Evolutionary conservation across 2,329 filamentous ascomycete species (phyloP), one percentile per base, ranked within the genome.

Genomic region (Sclerotinia borealis): DNA sequence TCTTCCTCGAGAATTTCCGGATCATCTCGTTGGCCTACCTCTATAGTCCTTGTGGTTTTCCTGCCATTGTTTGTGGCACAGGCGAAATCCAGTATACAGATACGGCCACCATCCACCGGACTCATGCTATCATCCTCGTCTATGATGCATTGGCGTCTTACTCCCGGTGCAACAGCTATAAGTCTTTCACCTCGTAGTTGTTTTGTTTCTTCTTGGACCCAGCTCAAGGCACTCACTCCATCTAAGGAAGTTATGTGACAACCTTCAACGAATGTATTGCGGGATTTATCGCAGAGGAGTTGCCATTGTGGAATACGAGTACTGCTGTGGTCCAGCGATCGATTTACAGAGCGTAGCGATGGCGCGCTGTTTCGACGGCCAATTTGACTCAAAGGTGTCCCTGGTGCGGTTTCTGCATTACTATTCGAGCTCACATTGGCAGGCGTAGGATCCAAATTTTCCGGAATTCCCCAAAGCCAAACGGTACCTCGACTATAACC

Each of bases 391-490:
- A 64, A 61, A 31, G 73, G 67, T 41, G 70, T 68, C 31, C 68
- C 70, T 52, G 67, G 64, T 59, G 70, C 72, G 37, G 69, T 73
- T 51, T 71, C 71, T 37, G 62, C 48, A 59, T 78, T 75, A 36
- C 69, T 71, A 22, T 67, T 67, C 1, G 68, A 63, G n/a, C 72
- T 71, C 39, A 68, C 66, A 36, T 72, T 72, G 17, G 68, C 64
- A 34, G 83, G 79, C 25, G 83, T 76, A 27, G 86, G 82, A 72
- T 90, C 88, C 25, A 92, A 77, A 69, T 90, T 85, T 70, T 89
- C 85, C 1, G 91, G 90, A 34, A 93, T 78, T 31, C 90, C 90
- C 74, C 93, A 93, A 2, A 93, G 75, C 89, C 90, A 93, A 6
- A 95, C 77, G 29, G 91, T 86, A 17, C 84, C 85, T 64, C 88